Conservation (phyloP, 2,329 filamentous ascomycete species). For the Bipolaris zeicola region DNA sequence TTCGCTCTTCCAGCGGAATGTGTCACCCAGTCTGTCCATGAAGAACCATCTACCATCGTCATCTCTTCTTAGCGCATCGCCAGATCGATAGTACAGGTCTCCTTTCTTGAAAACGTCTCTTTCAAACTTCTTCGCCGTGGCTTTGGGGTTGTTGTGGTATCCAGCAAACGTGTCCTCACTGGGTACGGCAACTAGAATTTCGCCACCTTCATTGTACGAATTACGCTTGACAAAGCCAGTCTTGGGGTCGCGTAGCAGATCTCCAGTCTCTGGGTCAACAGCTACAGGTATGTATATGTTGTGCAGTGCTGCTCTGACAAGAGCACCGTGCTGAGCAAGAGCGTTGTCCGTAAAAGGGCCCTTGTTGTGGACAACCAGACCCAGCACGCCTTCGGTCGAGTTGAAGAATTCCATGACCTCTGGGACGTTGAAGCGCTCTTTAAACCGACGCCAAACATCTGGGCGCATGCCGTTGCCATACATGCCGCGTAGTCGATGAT, state of each 20-base stretch:
- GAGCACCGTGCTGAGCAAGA: constrained; percentile 71
- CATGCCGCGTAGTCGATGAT: constrained; percentile 64
- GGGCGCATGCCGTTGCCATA: constrained; percentile 70
- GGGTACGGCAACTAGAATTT: constrained; percentile 70
- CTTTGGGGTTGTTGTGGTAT: constrained; percentile 69
- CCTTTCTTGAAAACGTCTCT: constrained; percentile 52
- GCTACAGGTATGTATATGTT: constrained; percentile 67
- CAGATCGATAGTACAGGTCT: constrained; percentile 54
- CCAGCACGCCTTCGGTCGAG: constrained; percentile 72
- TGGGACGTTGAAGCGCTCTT: constrained; percentile 65
- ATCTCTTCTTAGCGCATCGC: constrained; percentile 52
- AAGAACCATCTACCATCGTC: constrained; percentile 55
- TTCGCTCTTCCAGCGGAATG: constrained; percentile 56
- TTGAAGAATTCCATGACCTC: constrained; percentile 77
- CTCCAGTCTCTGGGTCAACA: constrained; percentile 70
- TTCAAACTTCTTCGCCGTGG: constrained; percentile 63
- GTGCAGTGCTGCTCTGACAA: constrained; percentile 59
- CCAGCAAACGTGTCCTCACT: constrained; percentile 58
- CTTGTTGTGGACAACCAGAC: constrained; percentile 57
- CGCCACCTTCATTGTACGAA: constrained; percentile 70
- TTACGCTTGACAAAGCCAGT: constrained; percentile 69
- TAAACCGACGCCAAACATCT: constrained; percentile 69
- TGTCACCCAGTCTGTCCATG: constrained; percentile 54
- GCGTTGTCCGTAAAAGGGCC: constrained; percentile 63
- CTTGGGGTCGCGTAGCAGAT: constrained; percentile 66